A percentile compares a stretch with the other conserved stretches of the same genome.
Evolutionary conservation across 306 rosid genomes (phyloP).

Genomic region (Sicyos edulis): DNA sequence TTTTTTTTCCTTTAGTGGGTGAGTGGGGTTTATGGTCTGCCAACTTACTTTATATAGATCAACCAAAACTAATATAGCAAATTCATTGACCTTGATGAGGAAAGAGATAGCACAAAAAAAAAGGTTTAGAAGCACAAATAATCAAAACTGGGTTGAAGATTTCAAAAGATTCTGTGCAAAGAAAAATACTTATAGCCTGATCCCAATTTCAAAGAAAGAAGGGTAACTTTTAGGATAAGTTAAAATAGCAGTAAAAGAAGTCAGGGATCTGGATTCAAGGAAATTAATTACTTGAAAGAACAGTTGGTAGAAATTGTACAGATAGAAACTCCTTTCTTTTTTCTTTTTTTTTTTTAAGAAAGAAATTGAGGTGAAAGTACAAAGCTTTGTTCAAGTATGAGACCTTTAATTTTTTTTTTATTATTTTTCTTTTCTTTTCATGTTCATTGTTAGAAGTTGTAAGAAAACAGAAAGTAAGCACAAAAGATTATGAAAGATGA

Average conservation of each 20-base stretch:
- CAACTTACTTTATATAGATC: slow-evolving; percentile 4
- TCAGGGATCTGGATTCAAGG: slow-evolving; percentile 4
- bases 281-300: slow-evolving; percentile 3
- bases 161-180: background rate
- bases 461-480: background rate
- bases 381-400: background rate
- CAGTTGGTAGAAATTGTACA: slow-evolving; percentile 8
- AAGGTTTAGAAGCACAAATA: background rate
- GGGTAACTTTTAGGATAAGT: background rate
- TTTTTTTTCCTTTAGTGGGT: background rate
- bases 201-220: background rate
- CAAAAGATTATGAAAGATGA: slow-evolving; percentile 6
- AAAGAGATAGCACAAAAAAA: slow-evolving; percentile 10
- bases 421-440: no score
- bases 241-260: background rate
- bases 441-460: slow-evolving; percentile 2
- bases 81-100: slow-evolving; percentile 5
- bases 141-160: background rate
- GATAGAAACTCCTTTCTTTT: background rate
- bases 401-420: background rate
- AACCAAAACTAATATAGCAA: background rate
- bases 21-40: background rate
- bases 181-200: no score
- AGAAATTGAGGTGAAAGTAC: background rate
- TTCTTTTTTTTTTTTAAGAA: background rate